phyloP scores from a whole-genome alignment of 108 stramenopile species.

The Discostella stelligeroides region DNA sequence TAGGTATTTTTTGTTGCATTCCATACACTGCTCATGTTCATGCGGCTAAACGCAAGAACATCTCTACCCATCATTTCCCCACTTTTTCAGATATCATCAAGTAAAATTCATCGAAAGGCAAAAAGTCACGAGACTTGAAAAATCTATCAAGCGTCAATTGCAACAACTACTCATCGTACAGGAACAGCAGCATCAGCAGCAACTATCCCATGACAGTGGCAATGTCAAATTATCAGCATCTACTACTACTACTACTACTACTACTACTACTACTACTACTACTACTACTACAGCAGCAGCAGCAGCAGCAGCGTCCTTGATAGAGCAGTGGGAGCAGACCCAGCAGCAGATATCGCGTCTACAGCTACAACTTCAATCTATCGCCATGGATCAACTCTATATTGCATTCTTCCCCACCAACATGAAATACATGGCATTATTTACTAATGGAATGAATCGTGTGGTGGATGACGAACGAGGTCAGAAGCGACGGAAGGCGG shows the following conservation, averaged over 20 bases:
- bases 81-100: slow-evolving; percentile 63
- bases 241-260: too few relatives aligned
- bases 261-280: too few relatives aligned
- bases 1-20: too few relatives aligned
- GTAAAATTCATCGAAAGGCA: slow-evolving; percentile 86
- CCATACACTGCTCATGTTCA: too few relatives aligned
- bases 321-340: too few relatives aligned
- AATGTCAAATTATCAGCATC: neutral
- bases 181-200: neutral
- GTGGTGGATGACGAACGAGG: slow-evolving; percentile 58
- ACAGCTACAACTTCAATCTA: slow-evolving; percentile 51
- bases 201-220: too few relatives aligned
- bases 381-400: slow-evolving; percentile 80
- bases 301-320: too few relatives aligned
- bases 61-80: too few relatives aligned
- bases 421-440: slow-evolving; percentile 77
- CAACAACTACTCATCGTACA: slow-evolving; percentile 23
- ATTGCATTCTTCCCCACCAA: slow-evolving; percentile 76
- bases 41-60: too few relatives aligned
- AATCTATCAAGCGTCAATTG: slow-evolving; percentile 48
- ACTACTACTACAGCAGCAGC: too few relatives aligned
- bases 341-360: slow-evolving; percentile 23
- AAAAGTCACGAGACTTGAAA: slow-evolving; percentile 67
- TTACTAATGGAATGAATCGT: slow-evolving; percentile 55
- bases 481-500: slow-evolving; percentile 49